phyloP scores from a whole-genome alignment of 129 eudicot genomes.

The Heracleum sosnowskyi region DNA sequence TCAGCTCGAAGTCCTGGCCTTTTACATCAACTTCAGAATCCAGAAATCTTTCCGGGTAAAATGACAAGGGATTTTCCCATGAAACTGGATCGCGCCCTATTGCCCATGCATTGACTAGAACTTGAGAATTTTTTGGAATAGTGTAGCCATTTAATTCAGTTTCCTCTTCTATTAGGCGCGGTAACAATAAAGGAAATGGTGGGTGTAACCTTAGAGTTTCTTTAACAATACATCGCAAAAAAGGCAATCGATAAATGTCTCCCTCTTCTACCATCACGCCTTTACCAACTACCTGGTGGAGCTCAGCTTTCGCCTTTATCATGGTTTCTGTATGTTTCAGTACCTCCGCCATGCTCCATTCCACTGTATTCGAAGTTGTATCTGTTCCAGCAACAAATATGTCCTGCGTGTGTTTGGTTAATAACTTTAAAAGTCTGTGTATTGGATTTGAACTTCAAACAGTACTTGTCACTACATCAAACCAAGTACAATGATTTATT shows the following conservation, averaged over 20 bases:
- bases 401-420: slow-evolving; percentile 26
- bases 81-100: slow-evolving; percentile 31
- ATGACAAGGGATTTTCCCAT: no score
- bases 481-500: no score
- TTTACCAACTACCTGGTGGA: slow-evolving; percentile 42
- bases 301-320: slow-evolving; percentile 48
- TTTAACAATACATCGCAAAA: slow-evolving; percentile 32
- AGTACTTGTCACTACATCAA: no score
- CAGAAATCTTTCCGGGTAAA: no score
- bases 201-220: slow-evolving; percentile 41
- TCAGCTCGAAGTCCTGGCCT: no score
- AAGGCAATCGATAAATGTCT: slow-evolving; percentile 30
- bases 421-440: background rate
- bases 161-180: slow-evolving; percentile 29
- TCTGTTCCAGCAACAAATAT: slow-evolving; percentile 60
- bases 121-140: slow-evolving; percentile 35
- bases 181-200: slow-evolving; percentile 36
- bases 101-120: slow-evolving; percentile 43
- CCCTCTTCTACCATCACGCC: slow-evolving; percentile 32
- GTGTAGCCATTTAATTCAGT: slow-evolving; percentile 30
- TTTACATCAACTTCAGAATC: no score
- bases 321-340: slow-evolving; percentile 26
- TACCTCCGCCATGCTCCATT: slow-evolving; percentile 65
- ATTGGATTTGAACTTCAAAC: background rate
- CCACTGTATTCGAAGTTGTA: slow-evolving; percentile 53